Evolutionary conservation across 2,329 filamentous ascomycete genomes (phyloP).

Genomic region (Penicillium corylophilum): DNA sequence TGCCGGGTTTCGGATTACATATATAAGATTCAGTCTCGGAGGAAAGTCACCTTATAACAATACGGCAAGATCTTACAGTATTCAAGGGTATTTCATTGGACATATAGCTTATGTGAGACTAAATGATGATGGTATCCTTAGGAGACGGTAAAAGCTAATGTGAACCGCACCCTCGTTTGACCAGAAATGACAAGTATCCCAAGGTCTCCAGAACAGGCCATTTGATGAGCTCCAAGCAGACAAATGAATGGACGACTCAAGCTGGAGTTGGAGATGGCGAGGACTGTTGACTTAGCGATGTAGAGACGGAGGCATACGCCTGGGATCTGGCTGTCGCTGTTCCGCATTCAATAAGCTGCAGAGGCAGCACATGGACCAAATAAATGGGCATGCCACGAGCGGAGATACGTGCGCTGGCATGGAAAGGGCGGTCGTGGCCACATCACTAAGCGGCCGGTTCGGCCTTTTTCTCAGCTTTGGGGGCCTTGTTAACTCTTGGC

Average conservation of each 20-base stretch:
- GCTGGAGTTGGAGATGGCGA: neutral
- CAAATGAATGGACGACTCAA: neutral
- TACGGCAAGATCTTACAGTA: neutral
- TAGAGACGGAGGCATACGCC: neutral
- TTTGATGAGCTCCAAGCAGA: neutral
- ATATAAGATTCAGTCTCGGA: neutral
- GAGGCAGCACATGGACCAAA: neutral
- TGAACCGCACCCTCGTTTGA: neutral
- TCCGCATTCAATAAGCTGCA: neutral
- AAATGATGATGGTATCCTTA: neutral
- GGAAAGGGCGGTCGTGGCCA: neutral
- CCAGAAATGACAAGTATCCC: neutral
- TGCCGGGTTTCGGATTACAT: neutral
- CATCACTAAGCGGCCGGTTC: conserved; percentile 27
- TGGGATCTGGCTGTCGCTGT: neutral
- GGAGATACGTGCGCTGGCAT: neutral
- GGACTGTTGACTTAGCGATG: neutral
- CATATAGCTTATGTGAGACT: neutral
- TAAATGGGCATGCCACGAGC: neutral
- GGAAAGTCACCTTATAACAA: neutral
- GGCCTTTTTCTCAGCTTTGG: conserved; percentile 51
- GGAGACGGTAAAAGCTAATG: neutral
- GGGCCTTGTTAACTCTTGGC: conserved; percentile 32
- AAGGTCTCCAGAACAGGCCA: neutral
- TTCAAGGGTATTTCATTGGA: conserved; percentile 2